Base-by-base conservation (phyloP, 176 grass and related monocot species). In the Neostapfia colusana region DNA sequence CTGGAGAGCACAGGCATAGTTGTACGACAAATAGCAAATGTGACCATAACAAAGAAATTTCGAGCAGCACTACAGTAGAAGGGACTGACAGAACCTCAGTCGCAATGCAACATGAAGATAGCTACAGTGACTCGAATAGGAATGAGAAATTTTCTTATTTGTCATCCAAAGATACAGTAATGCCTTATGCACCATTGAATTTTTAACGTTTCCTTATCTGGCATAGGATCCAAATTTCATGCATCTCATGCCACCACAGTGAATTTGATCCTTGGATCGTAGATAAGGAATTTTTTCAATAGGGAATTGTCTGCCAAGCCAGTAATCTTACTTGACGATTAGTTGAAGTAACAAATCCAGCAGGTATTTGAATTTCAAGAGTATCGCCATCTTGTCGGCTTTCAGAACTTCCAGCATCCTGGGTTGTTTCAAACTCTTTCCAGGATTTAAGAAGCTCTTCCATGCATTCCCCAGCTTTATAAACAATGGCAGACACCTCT, bases 381-480 rank as follows among this genome's bases (percentile, higher is more conserved):
- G 48, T 75, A 44, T 89, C 89, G 51, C 89, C 84, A 81, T 73
- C 79, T 82, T 90, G 84, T 41, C 67, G 73, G 45, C 65, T 89
- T 81, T 93, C 86, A 39, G 38, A 58, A 79, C 53, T 84, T 91
- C 81, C 89, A 72, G 75, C 69, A 79, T 93, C 88, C 61, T 83
- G 84, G 43, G 81, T 86, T 54, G 63, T 82, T 74, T 90, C 82
- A 83, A 93, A 91, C 65, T 91, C 94, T 77, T 88, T 81, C 94
- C 89, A 97, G 62, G 94, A 91, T 84, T 93, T 92, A 37, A 93
- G 78, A 67, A 97, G 84, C 71, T 97, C 91, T 85, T 97, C 86
- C 89, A 97, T 88, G 65, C 95, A 97, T 78, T 97, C 95, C 38
- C 95, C 95, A 63, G 90, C 83, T 83, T 97, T 97, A 82, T 97